Conservation (phyloP, 2,329 filamentous ascomycete genomes). For the Rutstroemia sp. region DNA sequence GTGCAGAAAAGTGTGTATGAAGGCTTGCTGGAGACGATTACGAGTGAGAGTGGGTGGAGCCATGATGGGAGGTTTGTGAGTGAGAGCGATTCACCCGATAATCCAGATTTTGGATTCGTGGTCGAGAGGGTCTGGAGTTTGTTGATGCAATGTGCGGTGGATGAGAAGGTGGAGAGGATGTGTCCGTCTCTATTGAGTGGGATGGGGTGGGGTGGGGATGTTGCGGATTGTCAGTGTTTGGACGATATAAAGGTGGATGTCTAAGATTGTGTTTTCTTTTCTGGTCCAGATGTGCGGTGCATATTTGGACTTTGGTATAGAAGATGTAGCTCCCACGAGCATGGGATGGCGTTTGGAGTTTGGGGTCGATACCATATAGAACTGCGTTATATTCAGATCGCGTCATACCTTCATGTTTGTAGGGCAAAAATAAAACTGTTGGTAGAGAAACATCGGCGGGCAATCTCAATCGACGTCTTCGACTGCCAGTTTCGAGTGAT, state of each 20-base stretch:
- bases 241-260: conserved; percentile 10
- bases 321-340: too few species aligned
- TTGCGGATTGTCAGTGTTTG: conserved; percentile 25
- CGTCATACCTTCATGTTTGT: too few species aligned
- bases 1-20: conserved; percentile 18
- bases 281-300: neutral
- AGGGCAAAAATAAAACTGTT: too few species aligned
- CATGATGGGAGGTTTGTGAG: conserved; percentile 14
- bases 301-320: too few species aligned
- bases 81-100: conserved; percentile 15
- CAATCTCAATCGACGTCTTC: too few species aligned
- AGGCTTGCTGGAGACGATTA: conserved; percentile 17
- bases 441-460: too few species aligned
- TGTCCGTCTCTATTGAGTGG: conserved; percentile 78
- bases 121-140: conserved; percentile 25
- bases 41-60: conserved; percentile 18
- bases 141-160: conserved; percentile 25
- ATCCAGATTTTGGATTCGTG: conserved; percentile 25
- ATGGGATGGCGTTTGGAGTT: too few species aligned
- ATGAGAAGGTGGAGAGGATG: conserved; percentile 71
- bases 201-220: conserved; percentile 41
- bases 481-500: too few species aligned
- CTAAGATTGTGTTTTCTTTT: neutral
- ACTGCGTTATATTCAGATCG: too few species aligned
- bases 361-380: too few species aligned